phyloP scores from a whole-genome alignment of 768 basidiomycete genomes.

The Lactifluus volemus region DNA sequence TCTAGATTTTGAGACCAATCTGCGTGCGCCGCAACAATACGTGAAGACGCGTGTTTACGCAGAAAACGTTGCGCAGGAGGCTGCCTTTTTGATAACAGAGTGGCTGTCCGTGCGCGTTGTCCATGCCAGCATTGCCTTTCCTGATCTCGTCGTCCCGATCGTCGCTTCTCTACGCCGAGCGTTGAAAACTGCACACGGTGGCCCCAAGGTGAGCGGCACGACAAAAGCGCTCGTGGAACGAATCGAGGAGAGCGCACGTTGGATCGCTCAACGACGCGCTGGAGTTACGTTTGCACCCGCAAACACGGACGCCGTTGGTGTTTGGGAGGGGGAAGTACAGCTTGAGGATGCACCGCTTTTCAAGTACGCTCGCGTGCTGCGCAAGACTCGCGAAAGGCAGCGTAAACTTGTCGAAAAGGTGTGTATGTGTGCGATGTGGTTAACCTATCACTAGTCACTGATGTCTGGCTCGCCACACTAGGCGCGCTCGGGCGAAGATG shows the following conservation, averaged over 20 bases:
- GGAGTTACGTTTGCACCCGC: constrained; percentile 70
- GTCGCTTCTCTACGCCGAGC: constrained; percentile 61
- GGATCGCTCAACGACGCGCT: constrained; percentile 65
- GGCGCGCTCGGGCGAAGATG: constrained; percentile 65
- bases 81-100: constrained; percentile 68
- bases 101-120: constrained; percentile 66
- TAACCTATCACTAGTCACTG: background rate
- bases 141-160: constrained; percentile 81
- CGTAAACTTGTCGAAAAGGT: constrained; percentile 71
- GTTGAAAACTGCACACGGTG: constrained; percentile 51
- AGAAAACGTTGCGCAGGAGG: constrained; percentile 79
- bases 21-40: constrained; percentile 85
- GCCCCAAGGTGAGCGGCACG: constrained; percentile 47
- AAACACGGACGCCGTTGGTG: constrained; percentile 54
- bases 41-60: constrained; percentile 78
- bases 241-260: constrained; percentile 73
- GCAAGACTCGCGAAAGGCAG: constrained; percentile 71
- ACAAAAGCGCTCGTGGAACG: constrained; percentile 81
- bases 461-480: constrained; percentile 25
- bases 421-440: constrained; percentile 7
- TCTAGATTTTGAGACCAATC: constrained; percentile 78
- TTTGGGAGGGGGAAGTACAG: constrained; percentile 59
- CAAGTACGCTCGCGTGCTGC: constrained; percentile 72
- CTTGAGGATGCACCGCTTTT: constrained; percentile 69
- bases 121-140: constrained; percentile 86